A percentile compares a stretch with the other conserved stretches of the same genome.
phyloP scores from a whole-genome alignment of 1,139 yeast species.

The Chernovozyma aurita region DNA sequence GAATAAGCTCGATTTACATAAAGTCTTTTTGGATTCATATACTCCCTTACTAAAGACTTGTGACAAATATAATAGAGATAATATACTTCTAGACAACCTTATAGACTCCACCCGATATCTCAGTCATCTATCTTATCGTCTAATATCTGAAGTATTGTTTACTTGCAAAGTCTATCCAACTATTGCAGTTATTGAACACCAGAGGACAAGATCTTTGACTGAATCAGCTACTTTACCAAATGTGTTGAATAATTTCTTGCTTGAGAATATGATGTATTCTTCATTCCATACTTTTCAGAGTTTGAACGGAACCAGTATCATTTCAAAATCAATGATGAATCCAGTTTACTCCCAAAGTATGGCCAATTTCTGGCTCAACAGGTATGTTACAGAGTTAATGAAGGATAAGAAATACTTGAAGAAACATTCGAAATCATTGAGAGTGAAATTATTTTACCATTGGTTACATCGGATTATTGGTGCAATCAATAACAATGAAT shows the following conservation, averaged over 20 bases:
- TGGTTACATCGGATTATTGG: conserved; percentile 4
- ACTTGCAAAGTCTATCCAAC: conserved; percentile 2
- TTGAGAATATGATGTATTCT: conserved; percentile 16
- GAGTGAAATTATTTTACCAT: conserved; percentile 5
- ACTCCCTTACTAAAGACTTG: conserved; percentile 1
- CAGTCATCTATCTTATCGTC: conserved; percentile 2
- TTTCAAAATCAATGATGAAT: conserved; percentile 7
- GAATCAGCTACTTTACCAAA: conserved; percentile 14
- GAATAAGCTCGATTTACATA: conserved; percentile 8
- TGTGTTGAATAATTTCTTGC: conserved; percentile 12
- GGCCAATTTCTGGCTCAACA: conserved; percentile 15
- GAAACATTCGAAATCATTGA: conserved; percentile 5
- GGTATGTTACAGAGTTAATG: conserved; percentile 9
- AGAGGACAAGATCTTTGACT: conserved; percentile 13
- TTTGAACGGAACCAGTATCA: not conserved
- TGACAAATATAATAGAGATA: conserved; percentile 2
- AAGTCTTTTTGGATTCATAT: conserved; percentile 1
- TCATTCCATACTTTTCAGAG: conserved; percentile 9
- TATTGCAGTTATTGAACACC: conserved; percentile 12
- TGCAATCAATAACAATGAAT: not conserved
- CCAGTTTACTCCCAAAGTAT: conserved; percentile 14
- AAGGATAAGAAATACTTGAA: conserved; percentile 4
- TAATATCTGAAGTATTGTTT: conserved; percentile 2
- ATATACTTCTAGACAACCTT: conserved; percentile 3
- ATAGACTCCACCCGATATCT: conserved; percentile 8